Evolutionary conservation across 139 green algal species (phyloP).

Genomic region (Asterochloris erici): DNA sequence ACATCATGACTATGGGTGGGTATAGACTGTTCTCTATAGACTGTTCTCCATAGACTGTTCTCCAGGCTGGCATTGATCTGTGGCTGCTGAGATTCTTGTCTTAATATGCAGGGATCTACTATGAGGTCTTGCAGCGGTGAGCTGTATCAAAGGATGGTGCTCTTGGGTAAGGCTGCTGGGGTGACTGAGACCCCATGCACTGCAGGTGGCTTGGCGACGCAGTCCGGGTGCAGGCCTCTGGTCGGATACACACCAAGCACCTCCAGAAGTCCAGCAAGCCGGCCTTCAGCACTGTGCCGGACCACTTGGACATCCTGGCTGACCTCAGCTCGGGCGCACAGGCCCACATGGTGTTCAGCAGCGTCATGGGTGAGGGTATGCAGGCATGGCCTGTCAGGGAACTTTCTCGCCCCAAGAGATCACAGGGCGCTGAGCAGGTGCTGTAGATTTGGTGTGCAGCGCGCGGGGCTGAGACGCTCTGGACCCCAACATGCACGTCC

Average conservation of each 20-base stretch:
- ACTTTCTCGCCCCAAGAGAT: neutral
- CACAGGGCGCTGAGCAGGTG: neutral
- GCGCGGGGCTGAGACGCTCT: neutral
- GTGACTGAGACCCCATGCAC: neutral
- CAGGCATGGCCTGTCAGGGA: neutral
- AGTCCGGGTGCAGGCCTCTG: constrained; percentile 17
- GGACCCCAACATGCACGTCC: neutral
- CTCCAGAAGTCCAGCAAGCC: neutral
- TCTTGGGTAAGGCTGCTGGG: neutral
- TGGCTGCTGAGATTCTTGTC: no score
- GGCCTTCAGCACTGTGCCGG: constrained; percentile 18
- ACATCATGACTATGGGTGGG: constrained; percentile 22
- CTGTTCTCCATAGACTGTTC: no score
- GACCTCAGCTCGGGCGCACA: constrained; percentile 30
- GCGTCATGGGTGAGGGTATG: constrained; percentile 13
- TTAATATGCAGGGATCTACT: constrained; percentile 21
- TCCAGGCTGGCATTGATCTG: no score
- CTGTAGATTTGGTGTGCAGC: neutral
- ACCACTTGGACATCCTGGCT: constrained; percentile 36
- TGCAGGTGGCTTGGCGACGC: constrained; percentile 35
- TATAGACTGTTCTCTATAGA: no score
- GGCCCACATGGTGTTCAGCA: constrained; percentile 31
- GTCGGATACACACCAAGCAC: constrained; percentile 22
- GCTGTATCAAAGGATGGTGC: neutral
- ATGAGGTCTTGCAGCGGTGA: constrained; percentile 33